phyloP scores from a whole-genome alignment of 805 yeast species.

The Jamesozyma spencerorum region DNA sequence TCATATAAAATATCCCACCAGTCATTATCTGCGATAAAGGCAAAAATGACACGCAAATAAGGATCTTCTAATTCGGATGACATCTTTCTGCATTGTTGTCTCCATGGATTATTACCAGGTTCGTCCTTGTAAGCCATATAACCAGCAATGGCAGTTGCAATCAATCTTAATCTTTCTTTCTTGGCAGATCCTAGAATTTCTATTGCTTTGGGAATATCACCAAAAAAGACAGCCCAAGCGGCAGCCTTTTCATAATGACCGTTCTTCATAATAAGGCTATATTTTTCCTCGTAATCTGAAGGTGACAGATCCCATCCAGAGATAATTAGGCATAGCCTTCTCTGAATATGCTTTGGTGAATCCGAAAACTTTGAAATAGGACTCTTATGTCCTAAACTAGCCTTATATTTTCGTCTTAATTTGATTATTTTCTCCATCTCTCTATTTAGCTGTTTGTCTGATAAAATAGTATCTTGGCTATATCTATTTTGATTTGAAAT shows the following conservation, averaged over 20 bases:
- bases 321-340: constrained; percentile 71
- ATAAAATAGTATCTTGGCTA: constrained; percentile 21
- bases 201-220: constrained; percentile 74
- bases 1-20: constrained; percentile 96
- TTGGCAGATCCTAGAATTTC: constrained; percentile 67
- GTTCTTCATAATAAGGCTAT: constrained; percentile 42
- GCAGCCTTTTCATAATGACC: constrained; percentile 85
- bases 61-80: constrained; percentile 87
- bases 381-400: constrained; percentile 15
- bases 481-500: constrained; percentile 42
- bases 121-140: constrained; percentile 40
- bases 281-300: constrained; percentile 63
- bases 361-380: constrained; percentile 16
- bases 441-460: constrained; percentile 27
- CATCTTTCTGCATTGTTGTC: constrained; percentile 81
- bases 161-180: constrained; percentile 59
- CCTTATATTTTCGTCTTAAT: constrained; percentile 29
- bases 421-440: constrained; percentile 34
- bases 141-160: constrained; percentile 92
- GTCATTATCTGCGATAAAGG: constrained; percentile 84
- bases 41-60: constrained; percentile 83
- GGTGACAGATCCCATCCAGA: constrained; percentile 86
- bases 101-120: constrained; percentile 69
- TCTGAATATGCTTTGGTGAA: constrained; percentile 42
- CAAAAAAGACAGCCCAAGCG: constrained; percentile 95